Evolutionary conservation across 129 eudicot genomes (phyloP), one percentile per base, ranked within the genome.

Genomic region (Daucus carota): DNA sequence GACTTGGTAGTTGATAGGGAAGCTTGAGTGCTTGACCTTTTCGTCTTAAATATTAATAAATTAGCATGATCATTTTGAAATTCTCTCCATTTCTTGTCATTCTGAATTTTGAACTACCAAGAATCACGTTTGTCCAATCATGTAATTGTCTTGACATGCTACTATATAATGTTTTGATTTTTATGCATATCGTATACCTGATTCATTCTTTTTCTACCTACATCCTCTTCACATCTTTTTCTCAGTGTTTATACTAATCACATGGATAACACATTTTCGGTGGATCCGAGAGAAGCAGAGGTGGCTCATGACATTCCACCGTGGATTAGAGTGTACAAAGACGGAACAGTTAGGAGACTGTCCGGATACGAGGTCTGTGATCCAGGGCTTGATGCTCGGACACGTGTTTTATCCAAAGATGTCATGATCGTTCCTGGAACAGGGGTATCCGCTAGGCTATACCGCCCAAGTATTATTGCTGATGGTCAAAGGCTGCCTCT

Each of bases 361-460:
- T 0, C 33, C 7, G 85, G 81, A 16, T 75, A 32, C n/a, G 65
- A 70, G 4, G 40, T 46, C 22, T 54, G 57, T 54, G 84, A 83
- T 5, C 62, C 86, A 8, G 74, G 79, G 13, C 20, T 34, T 45
- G 75, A 81, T 48, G 26, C 83, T 8, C 29, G n/a, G 14, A 76
- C 82, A 62, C 82, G 85, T 16, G 91, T 87, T 41, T 77, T 69
- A 20, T 84, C 86, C 66, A 87, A 80, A 74, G 88, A 87, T 74
- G 46, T 81, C 13, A 20, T 17, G 2, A 74, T 86, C 66, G 67
- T 80, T 4, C 75, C 84, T 3, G 24, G 14, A 40, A 74, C 83
- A 14, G 70, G 62, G 33, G 78, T 87, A 38, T 79, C 74, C 3
- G 84, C 83, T 43, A 33, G 88, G 62, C 73, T 87, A 43, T 87